These are phyloP conservation scores for Candida parachauliodes DNA, from an alignment of 805 yeast genomes.

Conservation along the genomic window DNA sequence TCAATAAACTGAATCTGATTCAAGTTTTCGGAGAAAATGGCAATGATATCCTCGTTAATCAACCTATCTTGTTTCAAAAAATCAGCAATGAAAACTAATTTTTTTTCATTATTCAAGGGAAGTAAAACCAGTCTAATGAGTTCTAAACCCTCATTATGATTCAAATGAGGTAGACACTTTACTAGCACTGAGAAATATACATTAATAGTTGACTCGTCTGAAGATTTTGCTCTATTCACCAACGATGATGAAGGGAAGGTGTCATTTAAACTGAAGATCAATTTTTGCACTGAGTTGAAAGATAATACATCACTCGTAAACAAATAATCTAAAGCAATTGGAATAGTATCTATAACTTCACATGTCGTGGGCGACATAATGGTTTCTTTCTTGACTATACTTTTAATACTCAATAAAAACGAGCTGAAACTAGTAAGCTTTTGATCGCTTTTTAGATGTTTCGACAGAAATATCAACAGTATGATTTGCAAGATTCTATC, in stretches of 20 bases:
- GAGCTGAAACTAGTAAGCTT: slow-evolving; percentile 21
- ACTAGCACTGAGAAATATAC: slow-evolving; percentile 13
- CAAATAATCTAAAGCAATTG: slow-evolving; percentile 20
- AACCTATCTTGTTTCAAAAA: slow-evolving; percentile 1
- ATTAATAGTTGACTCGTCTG: slow-evolving; percentile 8
- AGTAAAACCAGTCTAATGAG: slow-evolving; percentile 9
- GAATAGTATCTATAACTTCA: slow-evolving; percentile 31
- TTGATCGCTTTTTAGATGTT: slow-evolving; percentile 18
- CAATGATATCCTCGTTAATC: background rate
- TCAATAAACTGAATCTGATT: background rate
- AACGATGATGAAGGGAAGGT: slow-evolving; percentile 28
- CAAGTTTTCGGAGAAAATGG: slow-evolving; percentile 6
- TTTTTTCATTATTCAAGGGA: slow-evolving; percentile 14
- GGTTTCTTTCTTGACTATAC: slow-evolving; percentile 22
- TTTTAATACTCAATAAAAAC: slow-evolving; percentile 24
- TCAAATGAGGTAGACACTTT: slow-evolving; percentile 10
- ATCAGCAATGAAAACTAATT: slow-evolving; percentile 17
- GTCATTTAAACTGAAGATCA: slow-evolving; percentile 27
- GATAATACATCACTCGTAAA: slow-evolving; percentile 16
- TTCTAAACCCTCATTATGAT: slow-evolving; percentile 13
- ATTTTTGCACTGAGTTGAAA: slow-evolving; percentile 19
- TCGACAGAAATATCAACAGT: slow-evolving; percentile 21
- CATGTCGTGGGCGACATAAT: slow-evolving; percentile 25
- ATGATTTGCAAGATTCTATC: slow-evolving; percentile 28
- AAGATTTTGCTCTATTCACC: slow-evolving; percentile 10